A percentile compares a stretch with the other conserved stretches of the same genome.
Conservation (phyloP, 2,329 filamentous ascomycete species). For the Pestalotiopsis sp. region DNA sequence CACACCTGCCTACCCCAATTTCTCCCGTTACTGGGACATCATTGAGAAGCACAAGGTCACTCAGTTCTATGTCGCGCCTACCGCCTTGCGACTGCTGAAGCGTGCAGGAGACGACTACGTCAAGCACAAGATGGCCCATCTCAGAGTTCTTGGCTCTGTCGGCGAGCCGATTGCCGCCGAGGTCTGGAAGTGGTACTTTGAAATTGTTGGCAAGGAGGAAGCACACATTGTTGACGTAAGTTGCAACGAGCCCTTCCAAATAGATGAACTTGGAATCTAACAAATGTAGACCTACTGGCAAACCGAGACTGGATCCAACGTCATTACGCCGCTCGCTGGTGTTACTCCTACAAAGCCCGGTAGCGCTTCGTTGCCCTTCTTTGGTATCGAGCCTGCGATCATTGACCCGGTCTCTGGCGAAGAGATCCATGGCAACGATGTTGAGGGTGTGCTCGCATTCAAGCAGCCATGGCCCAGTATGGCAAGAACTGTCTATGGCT, state of each 20-base stretch:
- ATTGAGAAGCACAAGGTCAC: constrained; percentile 94
- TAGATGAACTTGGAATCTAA: constrained; percentile 16
- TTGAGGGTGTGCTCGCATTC: constrained; percentile 95
- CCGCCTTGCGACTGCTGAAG: constrained; percentile 90
- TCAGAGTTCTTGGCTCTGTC: constrained; percentile 90
- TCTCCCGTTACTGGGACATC: constrained; percentile 98
- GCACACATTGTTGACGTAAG: constrained; percentile 92
- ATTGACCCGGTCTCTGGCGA: constrained; percentile 95
- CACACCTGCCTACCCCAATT: constrained; percentile 95
- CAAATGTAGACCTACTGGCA: constrained; percentile 91
- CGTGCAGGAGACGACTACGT: constrained; percentile 93
- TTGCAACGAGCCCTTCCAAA: constrained; percentile 25
- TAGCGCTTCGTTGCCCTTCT: constrained; percentile 94
- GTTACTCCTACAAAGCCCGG: constrained; percentile 96
- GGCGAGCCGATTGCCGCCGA: constrained; percentile 97
- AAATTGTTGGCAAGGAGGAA: constrained; percentile 90
- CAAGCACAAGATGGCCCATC: constrained; percentile 83
- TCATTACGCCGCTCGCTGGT: constrained; percentile 91
- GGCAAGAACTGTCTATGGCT: constrained; percentile 96
- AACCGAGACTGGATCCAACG: constrained; percentile 96
- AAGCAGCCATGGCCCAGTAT: constrained; percentile 99
- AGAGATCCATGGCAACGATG: constrained; percentile 92
- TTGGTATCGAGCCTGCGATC: constrained; percentile 96
- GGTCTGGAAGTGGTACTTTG: constrained; percentile 99
- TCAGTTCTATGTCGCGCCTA: constrained; percentile 98